phyloP scores from a whole-genome alignment of 768 basidiomycete genomes.

The Gymnopilus dilepis region DNA sequence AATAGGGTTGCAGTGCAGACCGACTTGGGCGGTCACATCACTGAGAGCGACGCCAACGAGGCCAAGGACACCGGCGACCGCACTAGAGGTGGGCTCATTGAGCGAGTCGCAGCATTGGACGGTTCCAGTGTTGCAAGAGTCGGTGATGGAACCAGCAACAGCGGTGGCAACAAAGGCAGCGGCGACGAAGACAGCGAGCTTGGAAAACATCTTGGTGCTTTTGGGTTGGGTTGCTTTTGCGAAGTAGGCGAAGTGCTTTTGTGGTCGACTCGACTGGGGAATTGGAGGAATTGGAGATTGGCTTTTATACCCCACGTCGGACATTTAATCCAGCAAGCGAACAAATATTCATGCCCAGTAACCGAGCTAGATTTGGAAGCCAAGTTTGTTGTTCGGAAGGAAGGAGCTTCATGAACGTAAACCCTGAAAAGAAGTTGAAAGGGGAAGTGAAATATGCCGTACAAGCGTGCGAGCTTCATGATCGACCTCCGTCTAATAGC shows the following conservation, averaged over 20 bases:
- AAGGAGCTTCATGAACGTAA: not conserved
- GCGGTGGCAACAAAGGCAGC: constrained; percentile 8
- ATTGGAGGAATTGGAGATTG: not conserved
- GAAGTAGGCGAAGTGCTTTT: not conserved
- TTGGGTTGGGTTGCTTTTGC: not conserved
- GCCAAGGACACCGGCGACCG: not conserved
- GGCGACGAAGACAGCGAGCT: constrained; percentile 20
- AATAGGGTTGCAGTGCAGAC: constrained; percentile 14
- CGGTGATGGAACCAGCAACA: constrained; percentile 1
- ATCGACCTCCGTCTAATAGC: too few relatives aligned
- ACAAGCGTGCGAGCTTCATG: too few relatives aligned
- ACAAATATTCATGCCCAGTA: not conserved
- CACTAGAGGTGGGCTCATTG: not conserved
- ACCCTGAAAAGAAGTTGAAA: not conserved
- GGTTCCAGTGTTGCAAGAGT: constrained; percentile 15
- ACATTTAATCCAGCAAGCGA: not conserved
- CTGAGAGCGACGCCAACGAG: constrained; percentile 7
- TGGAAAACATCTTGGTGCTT: constrained; percentile 20
- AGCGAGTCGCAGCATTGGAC: constrained; percentile 20
- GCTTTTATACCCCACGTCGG: not conserved
- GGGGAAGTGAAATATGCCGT: too few relatives aligned
- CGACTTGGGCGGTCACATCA: constrained; percentile 13
- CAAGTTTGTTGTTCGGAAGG: not conserved
- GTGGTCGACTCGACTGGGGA: constrained; percentile 9
- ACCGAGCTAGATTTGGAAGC: not conserved